Percentiles rank a stretch among this genome's conserved stretches.
Conservation (phyloP, 306 rosid species). For the Sophora flavescens region DNA sequence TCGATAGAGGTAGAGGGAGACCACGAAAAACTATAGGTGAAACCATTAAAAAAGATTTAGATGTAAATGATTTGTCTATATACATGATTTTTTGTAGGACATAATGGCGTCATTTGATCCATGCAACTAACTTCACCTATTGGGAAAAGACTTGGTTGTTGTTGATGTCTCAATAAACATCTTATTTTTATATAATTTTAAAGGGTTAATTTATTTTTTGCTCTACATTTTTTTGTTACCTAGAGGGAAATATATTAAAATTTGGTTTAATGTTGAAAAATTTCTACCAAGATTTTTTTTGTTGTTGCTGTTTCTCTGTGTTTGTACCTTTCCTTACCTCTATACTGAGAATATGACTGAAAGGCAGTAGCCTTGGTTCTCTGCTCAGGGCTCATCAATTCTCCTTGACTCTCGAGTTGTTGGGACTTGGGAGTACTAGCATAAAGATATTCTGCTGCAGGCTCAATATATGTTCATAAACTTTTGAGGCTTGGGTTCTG, state of each 20-base stretch:
- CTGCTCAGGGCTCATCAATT: conserved; percentile 32
- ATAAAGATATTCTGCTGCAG: conserved; percentile 19
- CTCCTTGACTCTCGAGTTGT: conserved; percentile 12
- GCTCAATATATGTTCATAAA: conserved; percentile 34
- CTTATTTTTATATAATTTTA: background rate
- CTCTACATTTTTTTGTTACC: background rate
- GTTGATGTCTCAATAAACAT: background rate
- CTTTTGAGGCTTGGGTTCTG: background rate
- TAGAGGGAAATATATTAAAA: background rate
- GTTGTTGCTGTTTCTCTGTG: background rate
- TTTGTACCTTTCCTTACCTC: background rate
- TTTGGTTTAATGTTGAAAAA: background rate
- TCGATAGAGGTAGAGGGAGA: no score
- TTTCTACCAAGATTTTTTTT: background rate
- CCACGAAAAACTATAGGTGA: no score
- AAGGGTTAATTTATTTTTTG: background rate
- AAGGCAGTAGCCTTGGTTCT: conserved; percentile 13
- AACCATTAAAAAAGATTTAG: no score
- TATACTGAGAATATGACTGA: conserved; percentile 2
- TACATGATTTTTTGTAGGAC: no score
- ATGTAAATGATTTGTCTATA: no score
- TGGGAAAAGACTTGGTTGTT: background rate
- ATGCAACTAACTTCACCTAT: no score
- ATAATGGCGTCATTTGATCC: no score
- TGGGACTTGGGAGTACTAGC: conserved; percentile 31